Conservation (phyloP, 2,329 filamentous ascomycete species). For the Emydomyces testavorans region DNA sequence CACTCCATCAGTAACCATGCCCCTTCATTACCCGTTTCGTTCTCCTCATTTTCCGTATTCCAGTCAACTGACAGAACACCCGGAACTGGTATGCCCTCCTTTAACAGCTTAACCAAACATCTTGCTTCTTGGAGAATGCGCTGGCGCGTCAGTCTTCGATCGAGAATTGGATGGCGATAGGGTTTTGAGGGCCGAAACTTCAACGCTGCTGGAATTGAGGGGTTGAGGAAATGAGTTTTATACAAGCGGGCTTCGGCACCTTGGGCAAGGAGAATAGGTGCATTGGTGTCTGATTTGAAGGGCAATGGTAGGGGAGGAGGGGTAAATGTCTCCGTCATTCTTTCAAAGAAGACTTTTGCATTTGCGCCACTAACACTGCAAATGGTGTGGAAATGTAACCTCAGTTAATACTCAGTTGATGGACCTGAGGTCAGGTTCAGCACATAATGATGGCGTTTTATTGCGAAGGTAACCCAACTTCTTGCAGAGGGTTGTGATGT, state of each 20-base stretch:
- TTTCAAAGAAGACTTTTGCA: too few relatives aligned
- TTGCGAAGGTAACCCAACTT: too few relatives aligned
- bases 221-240: conserved; percentile 65
- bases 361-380: too few relatives aligned
- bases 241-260: conserved; percentile 94
- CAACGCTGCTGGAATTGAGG: conserved; percentile 59
- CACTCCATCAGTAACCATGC: conserved; percentile 79
- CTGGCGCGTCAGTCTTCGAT: conserved; percentile 73
- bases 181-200: conserved; percentile 87
- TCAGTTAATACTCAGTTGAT: too few relatives aligned
- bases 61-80: conserved; percentile 60
- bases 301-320: conserved; percentile 47
- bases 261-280: conserved; percentile 70
- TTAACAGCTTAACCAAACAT: conserved; percentile 64
- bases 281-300: conserved; percentile 44
- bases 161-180: conserved; percentile 82
- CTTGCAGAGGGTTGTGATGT: too few relatives aligned
- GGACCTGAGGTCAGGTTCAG: too few relatives aligned
- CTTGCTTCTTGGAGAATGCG: conserved; percentile 82
- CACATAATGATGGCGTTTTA: too few relatives aligned
- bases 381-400: too few relatives aligned
- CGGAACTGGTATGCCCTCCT: conserved; percentile 71
- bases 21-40: conserved; percentile 46
- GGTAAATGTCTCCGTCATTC: conserved; percentile 23
- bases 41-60: conserved; percentile 17